Evolutionary conservation across 208 protist genomes (phyloP), one percentile per base, ranked within the genome.

Genomic region (Spongospora subterranea): DNA sequence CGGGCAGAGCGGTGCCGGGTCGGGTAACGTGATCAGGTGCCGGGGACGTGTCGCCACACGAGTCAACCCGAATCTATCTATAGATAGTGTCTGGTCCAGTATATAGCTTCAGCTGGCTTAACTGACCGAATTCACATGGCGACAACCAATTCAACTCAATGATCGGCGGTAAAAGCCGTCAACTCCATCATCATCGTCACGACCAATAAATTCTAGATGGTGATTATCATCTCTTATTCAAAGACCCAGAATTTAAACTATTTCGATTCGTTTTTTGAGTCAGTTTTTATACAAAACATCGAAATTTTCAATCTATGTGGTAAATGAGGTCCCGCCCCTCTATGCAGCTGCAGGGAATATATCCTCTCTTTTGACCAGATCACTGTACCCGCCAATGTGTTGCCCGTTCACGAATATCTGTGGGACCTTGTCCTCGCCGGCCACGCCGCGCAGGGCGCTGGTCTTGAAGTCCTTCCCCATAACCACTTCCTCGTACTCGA

Each of bases 341-440:
- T n/a, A n/a, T n/a, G 50, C 50, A 60, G 50, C 13, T 24, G 6
- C 13, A 60, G 50, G 50, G 6, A 60, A 60, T 60, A 60, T 6
- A 60, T 60, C n/a, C 71, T 82, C 71, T 39, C n/a, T 6, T 13
- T 35, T 82, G 6, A 40, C 17, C 6, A 82, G 71, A 13, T 82
- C 71, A 43, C 35, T n/a, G n/a, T 40, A 82, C n/a, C 71, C 71
- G 71, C 71, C 71, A 82, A 82, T 82, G 35, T 82, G 71, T 35
- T 82, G 71, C 13, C 71, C 71, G n/a, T 43, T 82, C 6, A 82
- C n/a, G 35, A 82, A 82, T 35, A 82, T 82, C 35, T 82, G 71
- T 43, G 71, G 71, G 6, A 82, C 71, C 6, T 35, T 6, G 6
- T 35, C 40, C 6, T 13, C 17, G 13, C 71, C 71, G 35, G 71